These are phyloP conservation scores for Cyclotella atomus DNA, from an alignment of 108 stramenopile genomes.

Conservation along the genomic window DNA sequence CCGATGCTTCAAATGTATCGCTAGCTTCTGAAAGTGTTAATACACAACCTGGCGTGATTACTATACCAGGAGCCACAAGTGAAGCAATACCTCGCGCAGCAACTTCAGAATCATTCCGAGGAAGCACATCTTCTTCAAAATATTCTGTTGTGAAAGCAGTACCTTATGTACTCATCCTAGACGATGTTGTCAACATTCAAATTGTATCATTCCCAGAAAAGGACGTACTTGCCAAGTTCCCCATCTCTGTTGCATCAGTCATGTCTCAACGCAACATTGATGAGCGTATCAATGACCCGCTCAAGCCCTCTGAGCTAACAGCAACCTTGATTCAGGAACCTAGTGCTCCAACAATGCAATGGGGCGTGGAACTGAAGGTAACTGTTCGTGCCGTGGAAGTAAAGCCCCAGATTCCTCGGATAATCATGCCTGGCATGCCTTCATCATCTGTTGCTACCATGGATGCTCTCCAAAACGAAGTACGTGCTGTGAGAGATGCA, in stretches of 20 bases:
- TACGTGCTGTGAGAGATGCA: constrained; percentile 16
- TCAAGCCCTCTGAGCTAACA: constrained; percentile 47
- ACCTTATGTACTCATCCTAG: constrained; percentile 39
- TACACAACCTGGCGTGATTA: not conserved
- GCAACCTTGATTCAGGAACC: constrained; percentile 50
- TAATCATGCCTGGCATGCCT: constrained; percentile 8
- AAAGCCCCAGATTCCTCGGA: constrained; percentile 26
- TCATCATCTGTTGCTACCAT: constrained; percentile 13
- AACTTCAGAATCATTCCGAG: no score
- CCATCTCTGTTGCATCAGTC: constrained; percentile 47
- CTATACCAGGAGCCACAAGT: not conserved
- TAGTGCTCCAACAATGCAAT: constrained; percentile 28
- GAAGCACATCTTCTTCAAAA: not conserved
- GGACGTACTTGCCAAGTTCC: constrained; percentile 41
- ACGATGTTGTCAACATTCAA: constrained; percentile 44
- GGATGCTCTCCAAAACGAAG: not conserved
- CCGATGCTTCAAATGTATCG: constrained; percentile 24
- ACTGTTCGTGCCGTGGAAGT: constrained; percentile 53
- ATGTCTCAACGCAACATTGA: constrained; percentile 36
- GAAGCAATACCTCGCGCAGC: no score
- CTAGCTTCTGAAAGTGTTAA: constrained; percentile 21
- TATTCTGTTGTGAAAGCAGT: constrained; percentile 22
- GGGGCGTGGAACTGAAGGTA: constrained; percentile 48
- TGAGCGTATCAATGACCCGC: constrained; percentile 41
- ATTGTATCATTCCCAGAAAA: constrained; percentile 47